A percentile compares a stretch with the other conserved stretches of the same genome.
These are phyloP conservation scores for Lithospermum erythrorhizon DNA, from an alignment of 257 asterid genomes.

Conservation along the genomic window DNA sequence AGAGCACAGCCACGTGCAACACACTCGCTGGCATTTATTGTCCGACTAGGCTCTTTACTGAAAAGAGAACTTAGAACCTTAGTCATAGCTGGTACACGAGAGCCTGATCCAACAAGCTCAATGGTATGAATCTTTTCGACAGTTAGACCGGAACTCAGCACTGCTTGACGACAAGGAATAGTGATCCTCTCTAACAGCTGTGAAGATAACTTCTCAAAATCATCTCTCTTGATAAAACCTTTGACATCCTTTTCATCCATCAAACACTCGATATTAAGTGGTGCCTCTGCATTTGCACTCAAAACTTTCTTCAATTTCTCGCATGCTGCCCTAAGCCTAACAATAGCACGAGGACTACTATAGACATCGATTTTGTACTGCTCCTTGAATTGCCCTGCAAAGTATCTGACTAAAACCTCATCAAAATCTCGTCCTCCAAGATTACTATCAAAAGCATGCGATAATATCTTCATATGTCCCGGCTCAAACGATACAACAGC, in stretches of 20 bases:
- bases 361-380: slow-evolving; percentile 69
- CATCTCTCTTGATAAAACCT: slow-evolving; percentile 84
- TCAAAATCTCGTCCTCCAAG: slow-evolving; percentile 96
- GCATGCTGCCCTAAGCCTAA: slow-evolving; percentile 79
- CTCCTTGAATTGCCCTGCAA: slow-evolving; percentile 60
- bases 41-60: slow-evolving; percentile 64
- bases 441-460: slow-evolving; percentile 79
- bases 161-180: slow-evolving; percentile 65
- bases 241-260: slow-evolving; percentile 97
- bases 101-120: slow-evolving; percentile 97
- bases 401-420: slow-evolving; percentile 69
- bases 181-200: slow-evolving; percentile 55
- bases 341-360: slow-evolving; percentile 71
- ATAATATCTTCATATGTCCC: slow-evolving; percentile 65
- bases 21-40: slow-evolving; percentile 92
- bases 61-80: slow-evolving; percentile 55
- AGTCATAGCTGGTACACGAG: slow-evolving; percentile 76
- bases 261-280: slow-evolving; percentile 84
- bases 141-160: slow-evolving; percentile 54
- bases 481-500: slow-evolving; percentile 65
- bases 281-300: slow-evolving; percentile 97
- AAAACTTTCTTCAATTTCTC: slow-evolving; percentile 93
- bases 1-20: slow-evolving; percentile 96
- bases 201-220: slow-evolving; percentile 68
- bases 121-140: slow-evolving; percentile 64